Evolutionary conservation across 306 rosid species (phyloP), one percentile per base, ranked within the genome.

Genomic region (Acacia melanoxylon): DNA sequence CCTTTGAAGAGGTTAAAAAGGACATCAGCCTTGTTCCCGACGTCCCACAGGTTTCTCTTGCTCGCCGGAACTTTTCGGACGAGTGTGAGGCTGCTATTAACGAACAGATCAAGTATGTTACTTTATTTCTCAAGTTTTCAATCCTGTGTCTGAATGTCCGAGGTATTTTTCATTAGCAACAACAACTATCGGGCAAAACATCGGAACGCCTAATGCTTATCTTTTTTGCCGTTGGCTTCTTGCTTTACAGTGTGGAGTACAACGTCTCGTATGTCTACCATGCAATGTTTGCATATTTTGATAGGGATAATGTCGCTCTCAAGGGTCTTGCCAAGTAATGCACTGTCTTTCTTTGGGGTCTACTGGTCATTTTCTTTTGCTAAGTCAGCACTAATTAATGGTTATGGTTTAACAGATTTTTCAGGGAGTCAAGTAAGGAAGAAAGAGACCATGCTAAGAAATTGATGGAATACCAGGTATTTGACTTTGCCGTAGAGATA

Each of bases 391-490:
- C 35, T 68, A 19, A 2, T 41, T 41, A 65, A 16, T 33, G 37
- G 19, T 73, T 79, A 2, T 65, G 62, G 56, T 81, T 20, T 40
- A 35, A 13, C 56, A 96, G 99, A 73, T 92, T 93, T 85, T 96
- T 96, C 78, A 92, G 90, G 89, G 93, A 93, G 86, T 96, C 98
- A 1, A 96, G 99, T 84, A 93, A 86, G 68, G 98, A 96, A 86
- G 99, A 96, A 84, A 91, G 98, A 81, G 93, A 17, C 0, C 99
- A 96, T 68, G 99, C 99, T 25, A 97, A 96, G 97, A 91, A 91
- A 84, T 81, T 96, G 69, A 93, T 96, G 97, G 89, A 92, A 85
- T 96, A 96, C 78, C 98, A 96, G 99, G 99, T 92, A 48, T 13
- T 44, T 74, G 24, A 45, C 52, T 13, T 24, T 22, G 58, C 45